These are phyloP conservation scores for Epichloe coenophiala DNA, from an alignment of 2,329 filamentous ascomycete species.

Conservation along the genomic window DNA sequence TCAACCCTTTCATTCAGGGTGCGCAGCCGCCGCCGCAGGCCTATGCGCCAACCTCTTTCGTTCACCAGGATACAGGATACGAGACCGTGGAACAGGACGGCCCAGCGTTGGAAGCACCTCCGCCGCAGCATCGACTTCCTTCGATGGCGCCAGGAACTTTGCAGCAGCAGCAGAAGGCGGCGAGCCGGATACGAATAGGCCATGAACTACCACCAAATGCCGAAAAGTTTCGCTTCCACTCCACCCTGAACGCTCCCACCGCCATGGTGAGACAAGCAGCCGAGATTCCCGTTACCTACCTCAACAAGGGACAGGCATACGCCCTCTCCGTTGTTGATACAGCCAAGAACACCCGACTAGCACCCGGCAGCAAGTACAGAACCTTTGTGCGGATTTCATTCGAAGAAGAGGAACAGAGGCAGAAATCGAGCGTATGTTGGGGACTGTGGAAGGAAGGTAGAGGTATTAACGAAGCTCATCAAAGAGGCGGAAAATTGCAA, in stretches of 20 bases:
- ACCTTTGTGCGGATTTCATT: conserved; percentile 94
- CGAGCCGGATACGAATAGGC: conserved; percentile 30
- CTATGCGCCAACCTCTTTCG: conserved; percentile 67
- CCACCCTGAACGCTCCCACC: conserved; percentile 82
- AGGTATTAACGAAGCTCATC: conserved; percentile 90
- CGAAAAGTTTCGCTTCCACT: conserved; percentile 78
- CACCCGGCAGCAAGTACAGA: conserved; percentile 58
- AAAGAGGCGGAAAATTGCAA: conserved; percentile 80
- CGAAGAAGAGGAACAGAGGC: conserved; percentile 86
- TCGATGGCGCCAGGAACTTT: conserved; percentile 31
- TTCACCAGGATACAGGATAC: conserved; percentile 68
- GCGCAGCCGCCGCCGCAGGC: conserved; percentile 38
- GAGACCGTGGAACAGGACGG: conserved; percentile 67
- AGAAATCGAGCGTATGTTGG: conserved; percentile 73
- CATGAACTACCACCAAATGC: conserved; percentile 37
- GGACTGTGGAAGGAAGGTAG: conserved; percentile 89
- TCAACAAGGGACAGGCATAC: conserved; percentile 96
- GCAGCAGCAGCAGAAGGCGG: conserved; percentile 30
- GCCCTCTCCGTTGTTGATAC: conserved; percentile 76
- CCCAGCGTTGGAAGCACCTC: conserved; percentile 48
- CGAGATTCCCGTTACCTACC: conserved; percentile 92
- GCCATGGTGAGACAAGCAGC: conserved; percentile 86
- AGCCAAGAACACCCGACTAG: conserved; percentile 41
- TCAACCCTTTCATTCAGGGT: conserved; percentile 57
- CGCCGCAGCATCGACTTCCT: conserved; percentile 35